phyloP scores from a whole-genome alignment of 495 filamentous ascomycete species.

The Penicillium arizonense region DNA sequence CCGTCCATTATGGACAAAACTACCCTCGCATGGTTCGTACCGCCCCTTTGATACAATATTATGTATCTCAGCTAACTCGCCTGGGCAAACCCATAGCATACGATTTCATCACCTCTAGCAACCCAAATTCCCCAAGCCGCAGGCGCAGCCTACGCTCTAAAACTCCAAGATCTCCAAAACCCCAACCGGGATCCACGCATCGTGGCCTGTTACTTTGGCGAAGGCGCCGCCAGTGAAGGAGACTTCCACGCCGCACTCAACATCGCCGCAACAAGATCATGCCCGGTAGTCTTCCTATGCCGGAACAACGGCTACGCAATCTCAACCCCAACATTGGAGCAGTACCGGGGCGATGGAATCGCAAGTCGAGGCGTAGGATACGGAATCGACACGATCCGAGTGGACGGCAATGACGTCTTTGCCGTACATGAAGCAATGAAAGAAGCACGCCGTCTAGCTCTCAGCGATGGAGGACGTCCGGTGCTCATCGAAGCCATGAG shows the following conservation, averaged over 20 bases:
- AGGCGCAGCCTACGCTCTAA: slow-evolving; percentile 91
- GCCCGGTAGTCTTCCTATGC: slow-evolving; percentile 92
- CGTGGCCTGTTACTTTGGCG: slow-evolving; percentile 90
- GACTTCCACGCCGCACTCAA: slow-evolving; percentile 98
- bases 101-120: slow-evolving; percentile 88
- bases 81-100: slow-evolving; percentile 55
- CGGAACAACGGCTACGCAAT: slow-evolving; percentile 98
- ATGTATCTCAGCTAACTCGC: neutral
- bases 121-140: slow-evolving; percentile 96
- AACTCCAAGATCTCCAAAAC: slow-evolving; percentile 75
- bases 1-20: slow-evolving; percentile 88
- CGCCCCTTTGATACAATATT: neutral
- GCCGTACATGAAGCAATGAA: slow-evolving; percentile 84
- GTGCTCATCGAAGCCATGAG: slow-evolving; percentile 96
- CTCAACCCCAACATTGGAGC: slow-evolving; percentile 88
- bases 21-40: slow-evolving; percentile 73
- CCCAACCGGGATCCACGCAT: slow-evolving; percentile 65
- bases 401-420: slow-evolving; percentile 97
- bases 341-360: slow-evolving; percentile 96
- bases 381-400: slow-evolving; percentile 93
- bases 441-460: slow-evolving; percentile 71
- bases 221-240: slow-evolving; percentile 96
- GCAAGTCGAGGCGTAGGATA: slow-evolving; percentile 94
- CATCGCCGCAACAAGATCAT: slow-evolving; percentile 89
- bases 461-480: slow-evolving; percentile 73